These are phyloP conservation scores for barrel medic (Medicago truncatula) DNA, from an alignment of 306 rosid species.

Conservation along the genomic window DNA sequence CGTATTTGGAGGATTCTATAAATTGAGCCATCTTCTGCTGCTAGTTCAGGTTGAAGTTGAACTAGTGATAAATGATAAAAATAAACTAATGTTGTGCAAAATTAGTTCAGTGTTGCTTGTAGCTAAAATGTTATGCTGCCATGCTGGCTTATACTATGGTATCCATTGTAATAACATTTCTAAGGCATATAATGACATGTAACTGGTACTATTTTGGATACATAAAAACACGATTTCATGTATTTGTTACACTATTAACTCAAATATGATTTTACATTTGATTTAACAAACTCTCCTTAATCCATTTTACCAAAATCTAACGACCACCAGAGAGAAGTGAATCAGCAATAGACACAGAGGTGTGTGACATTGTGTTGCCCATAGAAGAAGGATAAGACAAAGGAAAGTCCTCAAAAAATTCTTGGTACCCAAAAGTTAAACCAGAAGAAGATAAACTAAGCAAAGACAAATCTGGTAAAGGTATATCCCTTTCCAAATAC, in stretches of 20 bases:
- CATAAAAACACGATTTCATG: too few relatives aligned
- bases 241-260: neutral
- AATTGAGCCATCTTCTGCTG: too few relatives aligned
- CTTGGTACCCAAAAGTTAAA: conserved; percentile 33
- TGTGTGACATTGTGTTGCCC: conserved; percentile 16
- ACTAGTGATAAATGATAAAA: too few relatives aligned
- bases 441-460: conserved; percentile 48
- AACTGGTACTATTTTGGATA: too few relatives aligned
- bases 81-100: too few relatives aligned
- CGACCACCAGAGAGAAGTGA: conserved; percentile 56
- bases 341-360: conserved; percentile 41
- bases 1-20: too few relatives aligned
- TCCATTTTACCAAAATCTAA: conserved; percentile 1
- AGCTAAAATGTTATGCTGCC: too few relatives aligned
- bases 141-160: too few relatives aligned
- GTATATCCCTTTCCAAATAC: conserved; percentile 52
- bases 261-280: neutral
- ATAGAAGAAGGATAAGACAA: conserved; percentile 40
- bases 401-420: conserved; percentile 45
- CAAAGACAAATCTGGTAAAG: conserved; percentile 44
- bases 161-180: too few relatives aligned
- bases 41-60: too few relatives aligned
- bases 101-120: too few relatives aligned
- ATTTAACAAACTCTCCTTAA: neutral
- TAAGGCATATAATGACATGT: too few relatives aligned